Evolutionary conservation across 148 eudicot genomes (phyloP).

Genomic region (Rhododendron kiyosumense): DNA sequence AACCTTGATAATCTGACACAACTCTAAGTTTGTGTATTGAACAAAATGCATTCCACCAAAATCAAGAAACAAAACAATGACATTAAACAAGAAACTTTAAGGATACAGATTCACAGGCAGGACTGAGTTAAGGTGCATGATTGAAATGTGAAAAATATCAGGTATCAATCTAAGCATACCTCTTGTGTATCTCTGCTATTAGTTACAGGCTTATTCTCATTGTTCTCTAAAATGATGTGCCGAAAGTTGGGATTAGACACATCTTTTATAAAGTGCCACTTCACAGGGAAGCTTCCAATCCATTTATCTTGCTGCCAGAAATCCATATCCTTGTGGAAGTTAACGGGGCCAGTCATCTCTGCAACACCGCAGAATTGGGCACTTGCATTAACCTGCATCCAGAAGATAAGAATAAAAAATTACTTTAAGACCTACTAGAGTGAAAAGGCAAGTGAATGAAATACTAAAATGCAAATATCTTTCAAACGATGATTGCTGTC

Average conservation of each 20-base stretch:
- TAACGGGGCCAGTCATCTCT: constrained; percentile 88
- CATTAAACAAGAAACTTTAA: not conserved
- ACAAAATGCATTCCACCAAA: not conserved
- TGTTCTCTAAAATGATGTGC: constrained; percentile 88
- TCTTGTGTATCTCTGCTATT: constrained; percentile 98
- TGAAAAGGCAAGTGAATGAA: not conserved
- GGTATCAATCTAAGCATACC: constrained; percentile 32
- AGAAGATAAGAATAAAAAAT: not conserved
- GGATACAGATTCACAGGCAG: not conserved
- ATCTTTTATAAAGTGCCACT: constrained; percentile 96
- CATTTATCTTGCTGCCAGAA: constrained; percentile 99
- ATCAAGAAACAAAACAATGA: not conserved
- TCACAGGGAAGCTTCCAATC: constrained; percentile 96
- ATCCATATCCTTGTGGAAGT: constrained; percentile 86
- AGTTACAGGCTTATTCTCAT: constrained; percentile 95
- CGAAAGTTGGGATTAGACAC: constrained; percentile 75
- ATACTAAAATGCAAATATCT: not conserved
- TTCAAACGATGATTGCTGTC: not conserved
- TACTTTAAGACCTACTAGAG: not conserved
- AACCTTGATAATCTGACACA: not conserved
- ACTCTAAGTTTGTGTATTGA: constrained; percentile 6
- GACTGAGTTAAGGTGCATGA: not conserved
- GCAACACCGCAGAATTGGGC: constrained; percentile 98
- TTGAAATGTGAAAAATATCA: not conserved
- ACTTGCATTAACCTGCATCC: constrained; percentile 86